Evolutionary conservation across 2,329 filamentous ascomycete genomes (phyloP).

Genomic region (Ploettnerulaceae sp.): DNA sequence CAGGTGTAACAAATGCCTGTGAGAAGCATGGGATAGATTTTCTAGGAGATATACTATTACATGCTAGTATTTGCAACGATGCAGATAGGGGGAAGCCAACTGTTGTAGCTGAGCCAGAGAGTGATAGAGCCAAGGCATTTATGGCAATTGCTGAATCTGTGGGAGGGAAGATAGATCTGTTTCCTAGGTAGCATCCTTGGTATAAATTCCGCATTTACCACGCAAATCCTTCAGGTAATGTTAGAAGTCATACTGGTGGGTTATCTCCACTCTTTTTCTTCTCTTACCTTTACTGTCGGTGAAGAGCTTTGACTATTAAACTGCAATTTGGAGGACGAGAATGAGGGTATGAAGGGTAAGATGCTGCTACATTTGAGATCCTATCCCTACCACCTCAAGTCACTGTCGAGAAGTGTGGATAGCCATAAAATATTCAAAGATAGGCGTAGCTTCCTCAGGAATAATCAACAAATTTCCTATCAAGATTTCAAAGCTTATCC

Average conservation of each 20-base stretch:
- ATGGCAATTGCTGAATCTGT: conserved; percentile 60
- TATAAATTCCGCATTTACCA: neutral
- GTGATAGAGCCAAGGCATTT: conserved; percentile 68
- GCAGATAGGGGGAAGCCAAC: conserved; percentile 85
- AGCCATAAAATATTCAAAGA: too few species aligned
- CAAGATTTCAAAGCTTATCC: conserved; percentile 15
- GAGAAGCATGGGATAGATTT: conserved; percentile 69
- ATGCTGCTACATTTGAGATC: too few species aligned
- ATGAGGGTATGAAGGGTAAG: too few species aligned
- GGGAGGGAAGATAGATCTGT: conserved; percentile 28
- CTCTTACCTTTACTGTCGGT: too few species aligned
- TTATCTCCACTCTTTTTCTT: too few species aligned
- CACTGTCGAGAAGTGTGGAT: too few species aligned
- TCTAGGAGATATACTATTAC: conserved; percentile 82
- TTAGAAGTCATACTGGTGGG: too few species aligned
- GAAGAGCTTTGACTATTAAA: too few species aligned
- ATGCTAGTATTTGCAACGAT: conserved; percentile 81
- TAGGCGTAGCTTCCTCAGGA: neutral
- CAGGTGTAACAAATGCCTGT: conserved; percentile 65
- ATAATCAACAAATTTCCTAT: conserved; percentile 4
- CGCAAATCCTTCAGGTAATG: too few species aligned
- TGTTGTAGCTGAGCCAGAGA: conserved; percentile 78
- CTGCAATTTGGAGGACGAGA: too few species aligned
- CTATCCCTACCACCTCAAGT: too few species aligned
- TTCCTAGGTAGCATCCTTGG: conserved; percentile 8